phyloP scores from a whole-genome alignment of 176 grass and related monocot species.

The Avena atlantica region DNA sequence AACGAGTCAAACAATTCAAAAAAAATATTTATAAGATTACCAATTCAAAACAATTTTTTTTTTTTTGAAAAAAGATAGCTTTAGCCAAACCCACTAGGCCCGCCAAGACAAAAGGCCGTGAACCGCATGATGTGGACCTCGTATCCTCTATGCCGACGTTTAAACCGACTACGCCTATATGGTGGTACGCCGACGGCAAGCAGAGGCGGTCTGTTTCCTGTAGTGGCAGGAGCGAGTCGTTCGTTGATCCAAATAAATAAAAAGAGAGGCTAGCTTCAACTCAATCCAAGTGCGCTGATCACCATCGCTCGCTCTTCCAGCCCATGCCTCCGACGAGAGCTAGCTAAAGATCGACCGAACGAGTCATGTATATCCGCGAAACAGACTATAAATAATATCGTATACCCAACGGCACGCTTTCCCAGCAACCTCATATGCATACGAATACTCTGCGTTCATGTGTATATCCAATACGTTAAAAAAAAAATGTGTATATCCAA shows the following conservation, averaged over 20 bases:
- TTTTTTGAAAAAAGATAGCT: no score
- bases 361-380: neutral
- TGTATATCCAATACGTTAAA: neutral
- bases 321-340: conserved; percentile 3
- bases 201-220: no score
- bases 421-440: conserved; percentile 23
- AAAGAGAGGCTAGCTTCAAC: neutral
- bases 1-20: no score
- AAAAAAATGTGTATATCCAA: neutral
- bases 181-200: no score
- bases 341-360: neutral
- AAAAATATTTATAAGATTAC: no score
- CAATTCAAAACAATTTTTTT: no score
- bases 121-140: no score
- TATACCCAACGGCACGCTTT: conserved; percentile 12
- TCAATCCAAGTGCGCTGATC: neutral
- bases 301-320: neutral
- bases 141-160: no score
- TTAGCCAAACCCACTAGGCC: no score
- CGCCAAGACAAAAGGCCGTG: no score
- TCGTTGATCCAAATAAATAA: neutral
- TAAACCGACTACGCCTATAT: no score
- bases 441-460: neutral
- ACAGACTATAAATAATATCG: conserved; percentile 28
- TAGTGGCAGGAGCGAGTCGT: neutral